Evolutionary conservation across 2,329 filamentous ascomycete genomes (phyloP).

Genomic region (Lachnellula willkommii): DNA sequence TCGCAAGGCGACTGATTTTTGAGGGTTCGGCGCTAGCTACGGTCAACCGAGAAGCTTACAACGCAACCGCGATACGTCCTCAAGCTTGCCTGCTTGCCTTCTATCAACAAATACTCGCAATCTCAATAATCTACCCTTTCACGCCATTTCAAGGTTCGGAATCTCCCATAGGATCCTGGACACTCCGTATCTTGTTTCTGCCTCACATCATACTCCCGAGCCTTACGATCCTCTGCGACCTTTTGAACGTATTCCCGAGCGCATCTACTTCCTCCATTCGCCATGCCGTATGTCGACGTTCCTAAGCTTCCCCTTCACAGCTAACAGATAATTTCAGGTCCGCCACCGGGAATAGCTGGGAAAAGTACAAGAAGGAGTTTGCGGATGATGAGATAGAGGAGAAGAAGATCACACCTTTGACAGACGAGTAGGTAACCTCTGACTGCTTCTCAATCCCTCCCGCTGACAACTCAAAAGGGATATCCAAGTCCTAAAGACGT

Average conservation of each 20-base stretch:
- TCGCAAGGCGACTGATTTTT: conserved; percentile 13
- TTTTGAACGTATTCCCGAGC: background rate
- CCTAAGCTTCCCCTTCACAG: background rate
- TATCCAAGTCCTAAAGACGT: conserved; percentile 98
- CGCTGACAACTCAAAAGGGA: conserved; percentile 59
- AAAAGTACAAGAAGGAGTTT: conserved; percentile 97
- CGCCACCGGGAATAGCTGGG: conserved; percentile 90
- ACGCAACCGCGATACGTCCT: conserved; percentile 15
- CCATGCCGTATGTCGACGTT: conserved; percentile 3
- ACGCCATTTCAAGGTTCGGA: background rate
- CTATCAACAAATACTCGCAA: conserved; percentile 5
- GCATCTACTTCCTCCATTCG: background rate
- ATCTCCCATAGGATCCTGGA: background rate
- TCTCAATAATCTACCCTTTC: conserved; percentile 2
- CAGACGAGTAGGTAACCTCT: conserved; percentile 72
- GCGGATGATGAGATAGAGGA: conserved; percentile 96
- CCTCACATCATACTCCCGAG: background rate
- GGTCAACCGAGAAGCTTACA: conserved; percentile 11
- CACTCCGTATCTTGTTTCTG: background rate
- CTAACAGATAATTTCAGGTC: conserved; percentile 41
- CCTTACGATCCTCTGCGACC: background rate
- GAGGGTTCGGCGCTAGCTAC: conserved; percentile 11
- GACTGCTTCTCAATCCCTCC: background rate
- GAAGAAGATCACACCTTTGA: conserved; percentile 98
- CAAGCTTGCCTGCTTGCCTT: conserved; percentile 21